phyloP scores from a whole-genome alignment of 2,329 filamentous ascomycete genomes.

The Curvularia sp. region DNA sequence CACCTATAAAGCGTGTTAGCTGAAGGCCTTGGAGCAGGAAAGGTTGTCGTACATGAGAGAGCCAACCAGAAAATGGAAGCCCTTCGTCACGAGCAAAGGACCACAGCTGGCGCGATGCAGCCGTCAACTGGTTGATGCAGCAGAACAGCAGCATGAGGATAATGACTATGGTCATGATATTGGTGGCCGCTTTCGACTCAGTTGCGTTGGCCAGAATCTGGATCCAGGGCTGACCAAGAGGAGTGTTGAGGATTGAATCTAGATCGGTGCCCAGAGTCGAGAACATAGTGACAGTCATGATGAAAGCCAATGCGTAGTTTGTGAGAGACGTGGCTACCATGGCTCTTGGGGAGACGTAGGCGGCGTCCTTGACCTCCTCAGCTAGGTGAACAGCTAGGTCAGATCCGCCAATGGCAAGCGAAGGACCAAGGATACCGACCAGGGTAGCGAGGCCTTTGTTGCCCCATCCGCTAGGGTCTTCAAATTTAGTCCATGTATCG shows the following conservation, averaged over 20 bases:
- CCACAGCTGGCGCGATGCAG: conserved; percentile 36
- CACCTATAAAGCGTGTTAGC: conserved; percentile 17
- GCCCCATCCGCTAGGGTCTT: conserved; percentile 54
- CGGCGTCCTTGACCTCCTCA: conserved; percentile 39
- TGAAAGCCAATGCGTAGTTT: conserved; percentile 46
- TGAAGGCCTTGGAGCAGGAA: not conserved
- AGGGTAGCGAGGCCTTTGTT: conserved; percentile 52
- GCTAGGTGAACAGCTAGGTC: conserved; percentile 46
- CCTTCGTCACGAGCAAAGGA: conserved; percentile 41
- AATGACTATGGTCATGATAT: conserved; percentile 24
- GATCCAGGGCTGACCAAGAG: conserved; percentile 28
- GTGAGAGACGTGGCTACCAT: conserved; percentile 47
- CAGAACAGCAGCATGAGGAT: conserved; percentile 5
- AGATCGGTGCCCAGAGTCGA: conserved; percentile 11
- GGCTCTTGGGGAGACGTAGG: conserved; percentile 37
- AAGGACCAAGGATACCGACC: conserved; percentile 46
- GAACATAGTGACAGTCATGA: conserved; percentile 33
- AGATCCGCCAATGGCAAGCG: conserved; percentile 44
- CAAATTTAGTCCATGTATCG: conserved; percentile 56
- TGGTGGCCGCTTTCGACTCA: conserved; percentile 23
- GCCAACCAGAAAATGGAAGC: conserved; percentile 25
- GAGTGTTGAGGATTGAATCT: conserved; percentile 11
- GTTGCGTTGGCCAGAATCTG: conserved; percentile 35
- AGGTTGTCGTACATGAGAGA: conserved; percentile 23
- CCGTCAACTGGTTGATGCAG: conserved; percentile 20